A percentile compares a stretch with the other conserved stretches of the same genome.
Conservation (phyloP, 371 early-diverging fungal genomes). For the Mortierella polycephala region DNA sequence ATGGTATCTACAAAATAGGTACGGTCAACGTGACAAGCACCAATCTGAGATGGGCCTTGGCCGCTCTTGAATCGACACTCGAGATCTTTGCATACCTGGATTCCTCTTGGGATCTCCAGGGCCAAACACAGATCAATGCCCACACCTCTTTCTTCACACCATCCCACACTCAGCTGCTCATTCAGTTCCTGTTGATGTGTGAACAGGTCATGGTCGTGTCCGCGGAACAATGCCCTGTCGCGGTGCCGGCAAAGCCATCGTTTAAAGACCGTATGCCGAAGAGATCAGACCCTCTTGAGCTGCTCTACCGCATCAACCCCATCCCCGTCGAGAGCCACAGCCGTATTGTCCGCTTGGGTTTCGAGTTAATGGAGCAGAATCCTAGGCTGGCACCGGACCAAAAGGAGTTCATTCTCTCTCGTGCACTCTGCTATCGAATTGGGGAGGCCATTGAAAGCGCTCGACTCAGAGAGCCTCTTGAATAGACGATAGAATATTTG, state of each 20-base stretch:
- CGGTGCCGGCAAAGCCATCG: slow-evolving; percentile 1
- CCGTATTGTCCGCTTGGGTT: slow-evolving; percentile 31
- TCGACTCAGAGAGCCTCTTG: slow-evolving; percentile 8
- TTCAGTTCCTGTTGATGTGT: slow-evolving; percentile 28
- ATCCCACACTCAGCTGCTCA: slow-evolving; percentile 9
- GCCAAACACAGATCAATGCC: not conserved
- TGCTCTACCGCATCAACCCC: slow-evolving; percentile 35
- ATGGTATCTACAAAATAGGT: slow-evolving; percentile 7
- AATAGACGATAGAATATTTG: not conserved
- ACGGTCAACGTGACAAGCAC: slow-evolving; percentile 21
- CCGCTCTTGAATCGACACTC: slow-evolving; percentile 30
- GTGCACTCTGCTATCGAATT: slow-evolving; percentile 48
- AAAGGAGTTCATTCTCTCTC: slow-evolving; percentile 25
- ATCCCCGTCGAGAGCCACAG: slow-evolving; percentile 35
- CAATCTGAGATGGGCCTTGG: slow-evolving; percentile 43
- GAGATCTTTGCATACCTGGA: slow-evolving; percentile 32
- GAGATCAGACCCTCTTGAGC: slow-evolving; percentile 38
- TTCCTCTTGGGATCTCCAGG: not conserved
- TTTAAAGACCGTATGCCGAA: slow-evolving; percentile 20
- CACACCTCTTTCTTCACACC: slow-evolving; percentile 14
- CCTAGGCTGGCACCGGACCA: slow-evolving; percentile 6
- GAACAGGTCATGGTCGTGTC: slow-evolving; percentile 41
- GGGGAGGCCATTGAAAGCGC: slow-evolving; percentile 38
- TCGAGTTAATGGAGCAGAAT: slow-evolving; percentile 11
- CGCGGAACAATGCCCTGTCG: slow-evolving; percentile 36